A percentile compares a stretch with the other conserved stretches of the same genome.
Evolutionary conservation across 306 rosid species (phyloP).

Genomic region (Pyrus communis): DNA sequence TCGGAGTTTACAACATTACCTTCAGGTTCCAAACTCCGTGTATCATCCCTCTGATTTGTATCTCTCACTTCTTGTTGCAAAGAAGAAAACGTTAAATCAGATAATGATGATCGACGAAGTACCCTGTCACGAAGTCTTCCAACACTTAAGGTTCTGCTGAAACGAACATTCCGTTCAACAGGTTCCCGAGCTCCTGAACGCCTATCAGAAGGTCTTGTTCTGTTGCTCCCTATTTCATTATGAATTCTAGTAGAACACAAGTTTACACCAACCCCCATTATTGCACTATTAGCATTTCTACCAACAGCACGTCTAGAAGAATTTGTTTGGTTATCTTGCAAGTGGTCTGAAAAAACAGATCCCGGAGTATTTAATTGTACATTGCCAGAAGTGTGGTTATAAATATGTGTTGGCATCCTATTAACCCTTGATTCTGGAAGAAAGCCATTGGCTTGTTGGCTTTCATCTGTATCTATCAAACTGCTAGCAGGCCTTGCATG

Average conservation of each 20-base stretch:
- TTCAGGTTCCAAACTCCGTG: conserved; percentile 34
- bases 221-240: conserved; percentile 40
- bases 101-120: conserved; percentile 76
- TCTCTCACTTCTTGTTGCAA: conserved; percentile 62
- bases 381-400: conserved; percentile 39
- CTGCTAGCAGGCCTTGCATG: conserved; percentile 29
- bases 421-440: conserved; percentile 35
- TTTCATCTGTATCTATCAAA: conserved; percentile 38
- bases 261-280: conserved; percentile 38
- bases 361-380: conserved; percentile 29
- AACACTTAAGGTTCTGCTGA: conserved; percentile 92
- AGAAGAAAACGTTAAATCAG: conserved; percentile 68
- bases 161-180: conserved; percentile 77
- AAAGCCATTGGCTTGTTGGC: conserved; percentile 32
- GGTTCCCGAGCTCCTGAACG: conserved; percentile 74
- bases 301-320: conserved; percentile 35
- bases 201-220: conserved; percentile 53
- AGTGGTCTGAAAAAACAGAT: conserved; percentile 26
- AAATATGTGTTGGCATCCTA: conserved; percentile 28
- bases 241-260: conserved; percentile 41
- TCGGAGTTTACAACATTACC: conserved; percentile 32
- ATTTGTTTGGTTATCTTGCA: conserved; percentile 25
- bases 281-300: conserved; percentile 28
- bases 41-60: conserved; percentile 42
- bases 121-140: conserved; percentile 99